Percentiles rank a stretch among this genome's conserved stretches.
phyloP scores from a whole-genome alignment of 495 filamentous ascomycete genomes.

The Annulohypoxylon nitens region DNA sequence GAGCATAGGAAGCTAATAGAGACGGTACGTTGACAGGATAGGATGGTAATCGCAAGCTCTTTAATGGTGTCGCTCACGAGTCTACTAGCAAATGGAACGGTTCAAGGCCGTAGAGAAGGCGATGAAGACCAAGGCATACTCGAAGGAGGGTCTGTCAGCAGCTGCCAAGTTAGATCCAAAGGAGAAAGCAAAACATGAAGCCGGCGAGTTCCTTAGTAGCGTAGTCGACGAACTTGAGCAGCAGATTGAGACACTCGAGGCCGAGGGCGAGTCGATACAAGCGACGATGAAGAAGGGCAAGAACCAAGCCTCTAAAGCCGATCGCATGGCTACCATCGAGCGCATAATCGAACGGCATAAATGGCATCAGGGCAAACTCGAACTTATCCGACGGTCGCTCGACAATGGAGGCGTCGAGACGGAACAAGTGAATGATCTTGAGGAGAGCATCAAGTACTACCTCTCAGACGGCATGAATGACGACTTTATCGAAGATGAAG shows the following conservation, averaged over 20 bases:
- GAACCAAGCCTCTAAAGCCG: constrained; percentile 82
- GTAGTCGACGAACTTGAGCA: constrained; percentile 95
- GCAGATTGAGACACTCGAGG: constrained; percentile 92
- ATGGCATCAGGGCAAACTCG: constrained; percentile 93
- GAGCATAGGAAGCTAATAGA: constrained; percentile 96
- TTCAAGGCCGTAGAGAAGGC: constrained; percentile 99
- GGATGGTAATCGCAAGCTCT: constrained; percentile 22
- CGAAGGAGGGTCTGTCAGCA: constrained; percentile 93
- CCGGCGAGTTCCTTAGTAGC: constrained; percentile 82
- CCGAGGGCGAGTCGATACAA: constrained; percentile 87
- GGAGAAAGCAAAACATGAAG: constrained; percentile 91
- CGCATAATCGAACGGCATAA: constrained; percentile 90
- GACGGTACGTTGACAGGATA: constrained; percentile 71
- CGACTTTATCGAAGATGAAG: constrained; percentile 92
- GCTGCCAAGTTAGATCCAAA: constrained; percentile 94
- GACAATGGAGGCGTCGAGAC: constrained; percentile 93
- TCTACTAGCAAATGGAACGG: constrained; percentile 94
- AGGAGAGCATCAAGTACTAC: constrained; percentile 95
- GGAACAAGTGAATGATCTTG: constrained; percentile 84
- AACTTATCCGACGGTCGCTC: constrained; percentile 87
- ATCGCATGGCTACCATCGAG: constrained; percentile 88
- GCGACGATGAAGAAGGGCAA: constrained; percentile 95
- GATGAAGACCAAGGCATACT: constrained; percentile 99
- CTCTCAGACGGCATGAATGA: constrained; percentile 88
- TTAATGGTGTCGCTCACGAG: constrained; percentile 27